phyloP scores from a whole-genome alignment of 2,329 filamentous ascomycete species.

The Knufia fluminis region DNA sequence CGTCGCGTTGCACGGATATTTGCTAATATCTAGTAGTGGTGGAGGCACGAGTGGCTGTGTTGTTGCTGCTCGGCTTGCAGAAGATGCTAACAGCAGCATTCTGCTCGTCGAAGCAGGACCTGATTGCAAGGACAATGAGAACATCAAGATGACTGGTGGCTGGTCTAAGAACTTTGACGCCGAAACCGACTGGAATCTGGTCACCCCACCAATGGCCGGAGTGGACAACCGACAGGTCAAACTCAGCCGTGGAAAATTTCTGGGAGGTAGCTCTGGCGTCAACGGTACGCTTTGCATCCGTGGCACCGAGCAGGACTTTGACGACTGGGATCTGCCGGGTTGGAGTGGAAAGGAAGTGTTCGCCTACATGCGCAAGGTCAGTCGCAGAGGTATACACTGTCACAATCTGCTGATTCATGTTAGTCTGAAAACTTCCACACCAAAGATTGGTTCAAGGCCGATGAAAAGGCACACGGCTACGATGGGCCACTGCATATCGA shows the following conservation, averaged over 20 bases:
- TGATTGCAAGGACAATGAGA: constrained; percentile 36
- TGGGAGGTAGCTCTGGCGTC: constrained; percentile 35
- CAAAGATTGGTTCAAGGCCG: constrained; percentile 49
- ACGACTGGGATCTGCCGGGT: constrained; percentile 46
- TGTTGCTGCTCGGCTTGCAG: constrained; percentile 39
- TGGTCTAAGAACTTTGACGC: constrained; percentile 35
- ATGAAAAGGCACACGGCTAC: constrained; percentile 41
- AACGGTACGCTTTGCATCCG: constrained; percentile 39
- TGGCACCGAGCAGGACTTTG: constrained; percentile 37
- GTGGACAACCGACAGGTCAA: constrained; percentile 34
- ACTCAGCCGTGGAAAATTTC: constrained; percentile 35
- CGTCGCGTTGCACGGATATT: not conserved
- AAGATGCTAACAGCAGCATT: constrained; percentile 34
- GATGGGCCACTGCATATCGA: constrained; percentile 47
- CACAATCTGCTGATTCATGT: constrained; percentile 31
- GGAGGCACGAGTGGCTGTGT: constrained; percentile 43
- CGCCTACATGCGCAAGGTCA: constrained; percentile 46
- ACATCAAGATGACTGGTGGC: constrained; percentile 39
- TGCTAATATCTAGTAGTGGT: constrained; percentile 22
- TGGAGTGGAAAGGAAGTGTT: constrained; percentile 51
- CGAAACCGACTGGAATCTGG: constrained; percentile 38
- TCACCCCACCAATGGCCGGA: constrained; percentile 32
- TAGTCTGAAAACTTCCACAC: constrained; percentile 50
- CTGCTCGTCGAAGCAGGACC: constrained; percentile 42
- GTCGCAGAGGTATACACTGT: not conserved